Evolutionary conservation across 2,329 filamentous ascomycete genomes (phyloP).

Genomic region (Cadophora sp.): DNA sequence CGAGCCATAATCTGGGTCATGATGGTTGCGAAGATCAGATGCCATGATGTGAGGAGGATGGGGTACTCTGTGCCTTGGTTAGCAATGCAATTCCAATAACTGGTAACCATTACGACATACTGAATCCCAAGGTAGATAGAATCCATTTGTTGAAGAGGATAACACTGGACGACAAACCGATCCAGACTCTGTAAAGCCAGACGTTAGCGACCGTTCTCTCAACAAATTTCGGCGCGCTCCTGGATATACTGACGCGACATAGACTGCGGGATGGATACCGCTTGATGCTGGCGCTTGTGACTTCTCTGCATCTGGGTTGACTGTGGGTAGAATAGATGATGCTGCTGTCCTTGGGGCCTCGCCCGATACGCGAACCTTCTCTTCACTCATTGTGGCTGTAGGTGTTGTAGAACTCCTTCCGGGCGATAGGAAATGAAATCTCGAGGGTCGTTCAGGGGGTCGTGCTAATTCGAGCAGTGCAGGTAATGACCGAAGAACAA

Average conservation of each 20-base stretch:
- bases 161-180: slow-evolving; percentile 87
- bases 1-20: slow-evolving; percentile 94
- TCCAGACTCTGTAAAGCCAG: slow-evolving; percentile 74
- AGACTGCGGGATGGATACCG: slow-evolving; percentile 68
- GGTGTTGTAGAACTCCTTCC: slow-evolving; percentile 24
- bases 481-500: slow-evolving; percentile 30
- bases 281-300: slow-evolving; percentile 54
- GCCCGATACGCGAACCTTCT: slow-evolving; percentile 85
- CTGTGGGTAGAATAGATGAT: slow-evolving; percentile 74
- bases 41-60: slow-evolving; percentile 93
- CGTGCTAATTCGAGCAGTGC: slow-evolving; percentile 13
- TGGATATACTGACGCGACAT: slow-evolving; percentile 67
- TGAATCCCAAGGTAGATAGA: slow-evolving; percentile 83
- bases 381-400: slow-evolving; percentile 65
- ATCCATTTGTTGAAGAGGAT: slow-evolving; percentile 99
- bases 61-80: slow-evolving; percentile 63
- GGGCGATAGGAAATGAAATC: slow-evolving; percentile 18
- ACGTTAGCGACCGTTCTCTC: slow-evolving; percentile 28
- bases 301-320: slow-evolving; percentile 75
- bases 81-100: slow-evolving; percentile 26
- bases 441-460: slow-evolving; percentile 31
- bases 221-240: neutral
- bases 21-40: slow-evolving; percentile 88
- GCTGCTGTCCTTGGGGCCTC: slow-evolving; percentile 69
- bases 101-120: slow-evolving; percentile 54